phyloP scores from a whole-genome alignment of 2,329 filamentous ascomycete species.

The Nemania sp. region DNA sequence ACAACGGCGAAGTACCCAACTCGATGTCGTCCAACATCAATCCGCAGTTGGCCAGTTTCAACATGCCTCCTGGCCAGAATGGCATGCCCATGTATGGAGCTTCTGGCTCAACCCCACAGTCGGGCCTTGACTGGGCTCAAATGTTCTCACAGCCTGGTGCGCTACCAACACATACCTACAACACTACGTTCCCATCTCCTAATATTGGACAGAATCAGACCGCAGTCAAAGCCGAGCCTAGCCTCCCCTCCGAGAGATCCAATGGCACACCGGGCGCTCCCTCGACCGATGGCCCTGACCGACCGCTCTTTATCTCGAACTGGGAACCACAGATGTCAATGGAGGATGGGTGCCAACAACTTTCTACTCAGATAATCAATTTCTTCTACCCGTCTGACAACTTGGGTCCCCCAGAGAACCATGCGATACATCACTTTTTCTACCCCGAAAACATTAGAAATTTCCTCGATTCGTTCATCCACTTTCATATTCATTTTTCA shows the following conservation, averaged over 20 bases:
- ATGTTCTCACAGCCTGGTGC: conserved; percentile 73
- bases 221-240: conserved; percentile 69
- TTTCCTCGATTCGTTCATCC: conserved; percentile 71
- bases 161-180: conserved; percentile 60
- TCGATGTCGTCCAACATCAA: conserved; percentile 65
- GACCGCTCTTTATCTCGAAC: conserved; percentile 50
- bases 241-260: conserved; percentile 54
- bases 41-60: conserved; percentile 67
- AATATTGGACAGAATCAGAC: conserved; percentile 71
- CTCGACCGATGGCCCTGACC: conserved; percentile 45
- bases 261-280: conserved; percentile 50
- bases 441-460: conserved; percentile 70
- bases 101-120: conserved; percentile 63
- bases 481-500: conserved; percentile 75
- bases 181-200: conserved; percentile 61
- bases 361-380: conserved; percentile 59
- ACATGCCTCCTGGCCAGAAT: conserved; percentile 64
- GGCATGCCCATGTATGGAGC: conserved; percentile 66
- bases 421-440: conserved; percentile 62
- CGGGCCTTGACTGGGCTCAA: conserved; percentile 73
- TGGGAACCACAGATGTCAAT: conserved; percentile 52
- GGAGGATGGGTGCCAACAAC: conserved; percentile 56
- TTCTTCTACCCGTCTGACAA: conserved; percentile 62
- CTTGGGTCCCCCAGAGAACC: conserved; percentile 57
- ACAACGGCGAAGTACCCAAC: conserved; percentile 60